A percentile compares a stretch with the other conserved stretches of the same genome.
These are phyloP conservation scores for Salix brachista DNA, from an alignment of 345 rosid species.

Conservation along the genomic window DNA sequence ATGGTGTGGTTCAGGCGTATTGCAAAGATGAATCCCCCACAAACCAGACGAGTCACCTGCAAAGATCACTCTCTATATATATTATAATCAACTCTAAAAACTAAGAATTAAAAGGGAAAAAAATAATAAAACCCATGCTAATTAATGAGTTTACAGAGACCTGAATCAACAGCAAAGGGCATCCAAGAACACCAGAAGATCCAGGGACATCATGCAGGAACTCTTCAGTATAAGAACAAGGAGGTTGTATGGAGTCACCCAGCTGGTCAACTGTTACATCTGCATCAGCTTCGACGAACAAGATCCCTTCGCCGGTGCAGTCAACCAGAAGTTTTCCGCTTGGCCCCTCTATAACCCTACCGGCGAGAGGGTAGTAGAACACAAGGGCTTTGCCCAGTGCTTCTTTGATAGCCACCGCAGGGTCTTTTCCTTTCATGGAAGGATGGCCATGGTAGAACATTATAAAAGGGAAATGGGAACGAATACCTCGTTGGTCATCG, in stretches of 20 bases:
- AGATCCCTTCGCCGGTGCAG: slow-evolving; percentile 23
- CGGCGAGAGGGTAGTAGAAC: slow-evolving; percentile 24
- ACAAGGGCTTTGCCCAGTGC: slow-evolving; percentile 13
- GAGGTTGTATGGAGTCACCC: slow-evolving; percentile 11
- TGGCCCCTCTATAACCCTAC: slow-evolving; percentile 14
- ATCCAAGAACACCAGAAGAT: slow-evolving; percentile 4
- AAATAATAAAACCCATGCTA: too few species aligned
- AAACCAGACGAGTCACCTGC: slow-evolving; percentile 21
- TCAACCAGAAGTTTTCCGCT: slow-evolving; percentile 19
- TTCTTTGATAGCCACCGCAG: slow-evolving; percentile 5
- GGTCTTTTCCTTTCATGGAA: slow-evolving; percentile 19
- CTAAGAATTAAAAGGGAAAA: too few species aligned
- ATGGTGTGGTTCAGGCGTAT: slow-evolving; percentile 1
- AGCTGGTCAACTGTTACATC: slow-evolving; percentile 1
- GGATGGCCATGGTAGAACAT: background rate
- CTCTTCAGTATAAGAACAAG: slow-evolving; percentile 11
- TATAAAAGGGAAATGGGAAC: background rate
- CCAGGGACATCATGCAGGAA: slow-evolving; percentile 18
- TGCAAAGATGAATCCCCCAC: slow-evolving; percentile 16
- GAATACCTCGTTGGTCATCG: slow-evolving; percentile 2
- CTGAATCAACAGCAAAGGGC: slow-evolving; percentile 18
- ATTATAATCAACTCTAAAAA: too few species aligned
- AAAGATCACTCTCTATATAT: too few species aligned
- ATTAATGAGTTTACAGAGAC: background rate
- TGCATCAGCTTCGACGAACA: slow-evolving; percentile 24